phyloP scores from a whole-genome alignment of 169 alveolate species.

The Plasmodium relictum region DNA sequence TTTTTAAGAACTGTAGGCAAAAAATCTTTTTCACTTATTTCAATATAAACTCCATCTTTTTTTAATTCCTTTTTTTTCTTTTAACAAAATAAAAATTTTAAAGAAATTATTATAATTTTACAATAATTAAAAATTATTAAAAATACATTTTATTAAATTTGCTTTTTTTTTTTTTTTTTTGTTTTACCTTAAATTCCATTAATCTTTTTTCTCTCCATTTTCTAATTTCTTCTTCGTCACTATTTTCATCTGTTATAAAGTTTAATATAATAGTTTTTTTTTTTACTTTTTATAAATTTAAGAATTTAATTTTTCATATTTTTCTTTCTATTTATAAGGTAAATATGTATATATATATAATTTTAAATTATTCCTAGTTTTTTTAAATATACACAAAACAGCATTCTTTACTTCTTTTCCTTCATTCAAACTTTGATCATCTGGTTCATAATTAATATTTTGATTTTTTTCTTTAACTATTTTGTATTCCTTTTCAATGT shows the following conservation, averaged over 20 bases:
- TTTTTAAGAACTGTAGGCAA: conserved; percentile 64
- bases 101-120: background rate
- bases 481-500: conserved; percentile 37
- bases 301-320: background rate
- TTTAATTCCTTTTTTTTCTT: conserved; percentile 63
- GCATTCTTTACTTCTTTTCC: conserved; percentile 22
- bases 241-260: conserved; percentile 58
- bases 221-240: conserved; percentile 73
- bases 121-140: background rate
- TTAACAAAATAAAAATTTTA: background rate
- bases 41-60: conserved; percentile 76
- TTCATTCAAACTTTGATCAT: conserved; percentile 5
- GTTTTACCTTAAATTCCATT: conserved; percentile 50
- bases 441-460: conserved; percentile 2
- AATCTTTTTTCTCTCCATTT: conserved; percentile 67
- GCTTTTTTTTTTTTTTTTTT: background rate
- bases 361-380: background rate
- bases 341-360: background rate
- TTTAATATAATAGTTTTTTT: conserved; percentile 14
- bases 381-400: background rate
- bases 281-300: background rate
- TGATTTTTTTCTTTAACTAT: conserved; percentile 16
- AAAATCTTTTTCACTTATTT: conserved; percentile 59
- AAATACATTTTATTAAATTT: background rate
- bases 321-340: background rate